A percentile compares a stretch with the other conserved stretches of the same genome.
These are phyloP conservation scores for Cryphonectria radicalis DNA, from an alignment of 2,329 filamentous ascomycete species.

Conservation along the genomic window DNA sequence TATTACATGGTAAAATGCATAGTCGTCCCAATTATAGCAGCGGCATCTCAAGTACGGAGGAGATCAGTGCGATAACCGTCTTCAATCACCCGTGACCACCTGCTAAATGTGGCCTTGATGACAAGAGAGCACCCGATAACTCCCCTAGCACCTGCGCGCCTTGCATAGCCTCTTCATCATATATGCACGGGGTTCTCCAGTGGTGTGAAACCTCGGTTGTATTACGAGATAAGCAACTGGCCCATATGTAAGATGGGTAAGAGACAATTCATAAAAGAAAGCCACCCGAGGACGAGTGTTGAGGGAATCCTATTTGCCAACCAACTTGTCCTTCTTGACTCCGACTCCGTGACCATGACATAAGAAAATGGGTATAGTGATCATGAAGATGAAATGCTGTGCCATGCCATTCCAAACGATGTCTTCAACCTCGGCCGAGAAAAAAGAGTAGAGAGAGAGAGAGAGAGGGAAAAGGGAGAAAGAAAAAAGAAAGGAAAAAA, in stretches of 20 bases:
- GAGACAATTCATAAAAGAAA: conserved; percentile 13
- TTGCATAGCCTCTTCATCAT: background rate
- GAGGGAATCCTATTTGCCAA: conserved; percentile 2
- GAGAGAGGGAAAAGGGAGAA: no score
- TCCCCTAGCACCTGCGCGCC: background rate
- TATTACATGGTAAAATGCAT: background rate
- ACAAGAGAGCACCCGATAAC: background rate
- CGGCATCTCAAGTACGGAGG: background rate
- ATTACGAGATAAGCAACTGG: background rate
- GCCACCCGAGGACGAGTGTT: background rate
- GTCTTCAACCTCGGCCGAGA: background rate
- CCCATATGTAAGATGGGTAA: background rate
- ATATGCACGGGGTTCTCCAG: background rate
- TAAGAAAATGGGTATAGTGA: conserved; percentile 28
- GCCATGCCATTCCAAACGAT: background rate
- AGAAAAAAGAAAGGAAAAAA: background rate
- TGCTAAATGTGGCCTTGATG: background rate
- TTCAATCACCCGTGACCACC: background rate
- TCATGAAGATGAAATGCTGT: conserved; percentile 19
- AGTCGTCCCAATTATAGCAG: background rate
- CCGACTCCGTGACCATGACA: background rate
- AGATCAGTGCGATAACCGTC: background rate
- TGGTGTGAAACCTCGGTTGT: background rate
- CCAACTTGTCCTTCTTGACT: background rate
- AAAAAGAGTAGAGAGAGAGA: background rate